Evolutionary conservation across 768 basidiomycete genomes (phyloP), one percentile per base, ranked within the genome.

Genomic region (Leccinum arenicola): DNA sequence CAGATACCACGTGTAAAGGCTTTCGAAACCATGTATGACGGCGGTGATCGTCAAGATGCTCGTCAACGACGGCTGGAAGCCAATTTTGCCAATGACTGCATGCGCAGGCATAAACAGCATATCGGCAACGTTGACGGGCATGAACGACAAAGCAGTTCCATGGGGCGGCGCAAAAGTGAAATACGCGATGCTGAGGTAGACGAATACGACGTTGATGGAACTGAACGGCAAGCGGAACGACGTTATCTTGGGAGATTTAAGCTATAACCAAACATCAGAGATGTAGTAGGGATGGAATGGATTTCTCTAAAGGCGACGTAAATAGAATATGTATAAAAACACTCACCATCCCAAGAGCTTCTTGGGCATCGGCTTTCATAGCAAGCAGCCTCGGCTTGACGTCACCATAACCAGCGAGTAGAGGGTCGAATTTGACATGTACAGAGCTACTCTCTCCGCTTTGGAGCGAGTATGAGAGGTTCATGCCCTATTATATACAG

Each of bases 341-440:
- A 72, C 84, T 25, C 57, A 88, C 90, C 88, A 89, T 91, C 27
- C 91, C 91, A 17, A 93, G 80, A 1, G 84, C 80, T 68, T 89
- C 89, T 67, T 93, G 88, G 0, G 91, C 88, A 25, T 89, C 78
- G 0, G 84, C 84, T 67, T 91, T 92, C 91, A 93, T 93, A 56
- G 83, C 78, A 21, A 93, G 73, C 23, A 93, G 70, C 9, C 91
- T 83, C 3, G 89, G 89, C 67, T 91, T 92, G 25, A 93, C 90
- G 36, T 91, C 91, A 1, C 90, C 87, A 66, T 93, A 93, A 0
- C 87, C 85, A 4, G 75, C 64, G 31, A 94, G 75, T 2, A 87
- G 89, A 0, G 92, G 92, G 21, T 89, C 83, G 50, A 94, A 84
- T 5, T 75, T 71, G 19, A 93, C 79, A 3, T 67, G 71, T 1